phyloP scores from a whole-genome alignment of 768 basidiomycete species.

The Russula brevipes region DNA sequence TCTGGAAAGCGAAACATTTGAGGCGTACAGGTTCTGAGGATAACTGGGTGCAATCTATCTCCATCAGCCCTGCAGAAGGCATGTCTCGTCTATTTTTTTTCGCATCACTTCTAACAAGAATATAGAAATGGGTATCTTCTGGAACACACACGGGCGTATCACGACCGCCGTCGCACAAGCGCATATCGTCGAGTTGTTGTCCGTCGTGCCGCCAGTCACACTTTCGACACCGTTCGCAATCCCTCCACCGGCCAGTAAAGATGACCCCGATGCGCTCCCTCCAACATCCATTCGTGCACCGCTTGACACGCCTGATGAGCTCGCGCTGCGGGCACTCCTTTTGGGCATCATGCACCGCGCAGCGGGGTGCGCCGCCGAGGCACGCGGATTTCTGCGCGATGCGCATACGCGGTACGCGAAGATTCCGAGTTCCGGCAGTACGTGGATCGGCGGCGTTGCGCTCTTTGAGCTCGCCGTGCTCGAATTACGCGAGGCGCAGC shows the following conservation, averaged over 20 bases:
- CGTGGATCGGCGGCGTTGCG: constrained; percentile 64
- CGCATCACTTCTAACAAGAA: no score
- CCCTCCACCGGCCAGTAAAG: constrained; percentile 28
- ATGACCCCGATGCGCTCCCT: not conserved
- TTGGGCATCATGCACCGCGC: constrained; percentile 65
- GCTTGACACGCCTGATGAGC: constrained; percentile 67
- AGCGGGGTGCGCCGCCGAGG: constrained; percentile 39
- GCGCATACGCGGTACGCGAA: constrained; percentile 40
- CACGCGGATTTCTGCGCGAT: constrained; percentile 49
- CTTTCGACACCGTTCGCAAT: constrained; percentile 27
- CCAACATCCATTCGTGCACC: constrained; percentile 29
- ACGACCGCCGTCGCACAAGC: constrained; percentile 46
- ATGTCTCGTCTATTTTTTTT: constrained; percentile 21
- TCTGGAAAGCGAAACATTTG: constrained; percentile 66
- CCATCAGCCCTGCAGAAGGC: constrained; percentile 70
- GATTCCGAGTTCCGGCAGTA: constrained; percentile 42
- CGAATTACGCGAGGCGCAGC: constrained; percentile 51
- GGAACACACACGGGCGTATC: constrained; percentile 72
- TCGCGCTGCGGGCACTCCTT: constrained; percentile 61
- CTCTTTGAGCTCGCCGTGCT: constrained; percentile 66
- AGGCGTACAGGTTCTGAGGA: constrained; percentile 48
- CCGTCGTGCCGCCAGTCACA: constrained; percentile 43
- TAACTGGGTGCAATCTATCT: constrained; percentile 50
- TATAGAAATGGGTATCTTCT: constrained; percentile 68
- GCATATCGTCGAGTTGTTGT: constrained; percentile 52